Base-by-base conservation (phyloP, 768 basidiomycete genomes). In the Lanmaoa pseudosensibilis region DNA sequence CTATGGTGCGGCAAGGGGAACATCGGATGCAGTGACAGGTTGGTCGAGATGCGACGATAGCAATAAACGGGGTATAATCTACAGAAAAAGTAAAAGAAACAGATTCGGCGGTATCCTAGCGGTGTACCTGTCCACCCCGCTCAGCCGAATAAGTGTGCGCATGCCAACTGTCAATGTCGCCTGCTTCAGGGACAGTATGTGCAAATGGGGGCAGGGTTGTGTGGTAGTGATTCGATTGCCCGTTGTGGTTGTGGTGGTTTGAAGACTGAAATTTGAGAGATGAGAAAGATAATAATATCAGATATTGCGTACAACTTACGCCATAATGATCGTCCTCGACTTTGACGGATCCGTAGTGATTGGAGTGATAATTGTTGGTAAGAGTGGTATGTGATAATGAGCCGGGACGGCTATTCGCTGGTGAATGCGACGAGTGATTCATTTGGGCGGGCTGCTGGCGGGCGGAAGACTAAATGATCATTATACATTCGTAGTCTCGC, bases 401-500 rank as follows among this genome's bases (percentile, higher is more conserved):
- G 19, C 75, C 66, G 0, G 80, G 74, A 23, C 80, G 80, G 43
- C 83, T 82, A 45, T 78, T 77, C 15, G 77, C 71, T 13, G 82
- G 76, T 23, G 82, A 77, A 51, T 79, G 80, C 23, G 81, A 71
- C 10, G 81, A 71, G 34, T 80, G 74, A 74, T 87, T 86, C 76
- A 88, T 84, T 73, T 83, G 83, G 57, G 82, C 74, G 65, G 87
- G 87, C 86, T 88, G 77, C 75, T 78, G 72, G 71, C 74, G 69
- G 73, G 69, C 62, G 70, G 70, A 77, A 69, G 71, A 69, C 67
- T 18, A 53, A 32, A 62, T 64, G 63, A 79, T 84, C 75, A 87
- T 47, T 61, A 60, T 83, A 84, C 80, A 78, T 81, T 84, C 81
- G 74, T 70, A 62, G 67, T 56, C 66, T 60, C 65, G 59, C 56